A percentile compares a stretch with the other conserved stretches of the same genome.
Conservation (phyloP, 108 stramenopile species). For the Skeletonema potamos region DNA sequence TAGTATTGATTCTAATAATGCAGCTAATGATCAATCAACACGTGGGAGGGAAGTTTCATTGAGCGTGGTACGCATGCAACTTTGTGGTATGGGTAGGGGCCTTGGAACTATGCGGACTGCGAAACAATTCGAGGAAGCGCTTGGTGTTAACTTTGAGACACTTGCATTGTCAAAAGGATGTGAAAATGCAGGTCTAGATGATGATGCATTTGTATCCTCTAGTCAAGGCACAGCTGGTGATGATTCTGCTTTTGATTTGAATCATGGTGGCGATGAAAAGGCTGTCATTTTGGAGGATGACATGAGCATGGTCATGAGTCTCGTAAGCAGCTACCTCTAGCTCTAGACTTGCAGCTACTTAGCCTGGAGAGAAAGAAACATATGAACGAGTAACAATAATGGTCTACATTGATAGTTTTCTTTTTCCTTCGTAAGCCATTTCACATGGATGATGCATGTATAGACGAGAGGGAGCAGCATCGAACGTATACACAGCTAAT, state of each 20-base stretch:
- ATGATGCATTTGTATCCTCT: conserved; percentile 14
- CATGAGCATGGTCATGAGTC: conserved; percentile 6
- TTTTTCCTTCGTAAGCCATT: too few relatives aligned
- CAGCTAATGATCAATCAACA: background rate
- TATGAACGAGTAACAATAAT: too few relatives aligned
- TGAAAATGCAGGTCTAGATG: conserved; percentile 5
- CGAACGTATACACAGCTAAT: too few relatives aligned
- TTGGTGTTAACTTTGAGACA: conserved; percentile 56
- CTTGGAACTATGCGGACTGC: conserved; percentile 46
- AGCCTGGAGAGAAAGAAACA: too few relatives aligned
- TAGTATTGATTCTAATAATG: background rate
- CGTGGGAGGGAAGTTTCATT: conserved; percentile 6
- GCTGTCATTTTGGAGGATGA: background rate
- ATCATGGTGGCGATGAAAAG: background rate
- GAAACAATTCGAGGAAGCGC: conserved; percentile 38
- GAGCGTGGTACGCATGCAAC: conserved; percentile 30
- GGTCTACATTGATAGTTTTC: too few relatives aligned
- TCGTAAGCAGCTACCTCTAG: too few relatives aligned
- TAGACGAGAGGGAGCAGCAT: too few relatives aligned
- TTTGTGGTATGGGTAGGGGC: conserved; percentile 23
- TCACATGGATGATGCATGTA: conserved; percentile 1
- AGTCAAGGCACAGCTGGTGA: background rate
- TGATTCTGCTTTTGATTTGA: background rate
- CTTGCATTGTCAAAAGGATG: background rate
- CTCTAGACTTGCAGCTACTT: too few relatives aligned